Percentiles rank a stretch among this genome's conserved stretches.
Evolutionary conservation across 176 grass and related monocot species (phyloP).

Genomic region (Aechmea fasciata): DNA sequence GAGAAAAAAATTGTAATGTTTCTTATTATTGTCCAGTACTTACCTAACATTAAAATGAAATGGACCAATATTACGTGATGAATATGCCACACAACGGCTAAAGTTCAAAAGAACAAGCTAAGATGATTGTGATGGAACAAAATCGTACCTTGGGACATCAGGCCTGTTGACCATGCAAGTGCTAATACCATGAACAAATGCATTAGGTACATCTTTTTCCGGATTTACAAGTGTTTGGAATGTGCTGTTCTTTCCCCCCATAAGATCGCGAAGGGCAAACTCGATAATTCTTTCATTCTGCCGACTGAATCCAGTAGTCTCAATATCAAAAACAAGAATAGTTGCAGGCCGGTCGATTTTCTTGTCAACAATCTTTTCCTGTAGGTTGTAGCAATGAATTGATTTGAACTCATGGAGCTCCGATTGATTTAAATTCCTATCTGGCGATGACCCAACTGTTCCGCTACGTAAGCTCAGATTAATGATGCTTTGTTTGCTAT

Average conservation of each 20-base stretch:
- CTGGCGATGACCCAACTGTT: constrained; percentile 41
- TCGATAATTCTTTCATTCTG: constrained; percentile 61
- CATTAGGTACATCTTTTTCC: constrained; percentile 32
- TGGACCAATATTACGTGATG: no score
- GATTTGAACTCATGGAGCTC: constrained; percentile 52
- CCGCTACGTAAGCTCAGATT: constrained; percentile 22
- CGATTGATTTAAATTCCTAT: constrained; percentile 26
- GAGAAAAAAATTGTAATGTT: background rate
- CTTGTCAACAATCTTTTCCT: constrained; percentile 31
- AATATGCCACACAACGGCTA: no score
- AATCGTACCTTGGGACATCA: constrained; percentile 59
- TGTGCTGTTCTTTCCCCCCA: constrained; percentile 62
- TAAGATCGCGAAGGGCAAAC: constrained; percentile 73
- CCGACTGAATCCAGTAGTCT: constrained; percentile 62
- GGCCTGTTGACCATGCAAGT: constrained; percentile 44
- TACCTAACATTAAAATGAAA: no score
- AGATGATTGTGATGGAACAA: background rate
- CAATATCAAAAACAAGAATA: constrained; percentile 87
- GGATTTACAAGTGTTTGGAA: constrained; percentile 82
- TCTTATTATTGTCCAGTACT: background rate
- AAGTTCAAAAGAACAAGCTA: background rate
- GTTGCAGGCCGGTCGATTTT: constrained; percentile 55
- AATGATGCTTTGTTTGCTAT: constrained; percentile 32
- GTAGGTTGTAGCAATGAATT: constrained; percentile 44
- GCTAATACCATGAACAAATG: constrained; percentile 53